Evolutionary conservation across 495 filamentous ascomycete species (phyloP).

Genomic region (Parathielavia hyrcaniae): DNA sequence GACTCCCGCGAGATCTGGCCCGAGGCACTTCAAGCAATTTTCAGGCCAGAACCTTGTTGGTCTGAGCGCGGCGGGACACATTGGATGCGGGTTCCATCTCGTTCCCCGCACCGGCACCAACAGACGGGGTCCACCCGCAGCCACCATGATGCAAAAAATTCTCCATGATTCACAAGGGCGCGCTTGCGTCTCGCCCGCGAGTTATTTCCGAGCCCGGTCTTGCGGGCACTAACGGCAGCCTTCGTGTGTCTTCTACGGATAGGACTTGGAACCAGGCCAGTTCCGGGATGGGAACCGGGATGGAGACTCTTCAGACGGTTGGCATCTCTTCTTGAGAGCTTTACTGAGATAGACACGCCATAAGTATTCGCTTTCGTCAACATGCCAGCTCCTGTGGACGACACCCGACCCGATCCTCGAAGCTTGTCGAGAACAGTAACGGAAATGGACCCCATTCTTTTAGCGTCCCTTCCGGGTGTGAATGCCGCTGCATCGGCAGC

Average conservation of each 20-base stretch:
- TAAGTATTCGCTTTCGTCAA: not conserved
- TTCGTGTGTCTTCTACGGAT: no score
- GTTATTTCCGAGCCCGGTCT: slow-evolving; percentile 15
- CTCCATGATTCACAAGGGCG: not conserved
- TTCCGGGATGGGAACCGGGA: no score
- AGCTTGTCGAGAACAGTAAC: slow-evolving; percentile 7
- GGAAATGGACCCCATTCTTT: slow-evolving; percentile 1
- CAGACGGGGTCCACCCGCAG: not conserved
- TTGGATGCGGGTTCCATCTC: slow-evolving; percentile 6
- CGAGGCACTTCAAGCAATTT: not conserved
- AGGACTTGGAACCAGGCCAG: no score
- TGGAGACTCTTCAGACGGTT: no score
- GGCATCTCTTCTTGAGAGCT: not conserved
- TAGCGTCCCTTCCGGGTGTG: not conserved
- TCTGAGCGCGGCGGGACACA: not conserved
- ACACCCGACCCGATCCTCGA: no score
- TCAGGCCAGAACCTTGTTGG: not conserved
- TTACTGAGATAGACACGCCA: not conserved
- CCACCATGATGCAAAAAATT: slow-evolving; percentile 4
- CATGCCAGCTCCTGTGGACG: not conserved
- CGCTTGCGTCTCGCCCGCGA: not conserved
- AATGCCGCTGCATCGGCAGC: slow-evolving; percentile 8
- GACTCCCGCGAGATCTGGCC: not conserved
- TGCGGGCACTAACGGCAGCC: not conserved
- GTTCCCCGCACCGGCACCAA: slow-evolving; percentile 8